Conservation (phyloP, 352 stramenopile genomes). For the Pythium phragmitis region DNA sequence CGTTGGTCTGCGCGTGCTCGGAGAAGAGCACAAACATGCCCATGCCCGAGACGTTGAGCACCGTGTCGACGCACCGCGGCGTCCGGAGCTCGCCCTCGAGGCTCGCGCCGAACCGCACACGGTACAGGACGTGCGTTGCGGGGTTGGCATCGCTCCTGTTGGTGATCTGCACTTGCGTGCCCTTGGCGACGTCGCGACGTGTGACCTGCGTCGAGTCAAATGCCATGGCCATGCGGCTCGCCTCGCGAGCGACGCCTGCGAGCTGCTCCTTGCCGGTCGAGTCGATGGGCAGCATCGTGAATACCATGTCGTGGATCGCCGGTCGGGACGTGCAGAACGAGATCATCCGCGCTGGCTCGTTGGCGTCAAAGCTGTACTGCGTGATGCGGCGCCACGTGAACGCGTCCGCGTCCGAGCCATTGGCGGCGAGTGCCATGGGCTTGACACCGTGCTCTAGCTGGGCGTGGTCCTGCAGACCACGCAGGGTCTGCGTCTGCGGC, state of each 20-base stretch:
- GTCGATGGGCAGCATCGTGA: constrained; percentile 9
- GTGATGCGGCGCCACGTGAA: constrained; percentile 7
- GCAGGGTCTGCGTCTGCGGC: not conserved
- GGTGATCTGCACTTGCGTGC: not conserved
- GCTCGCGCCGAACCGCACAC: not conserved
- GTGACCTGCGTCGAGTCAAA: constrained; percentile 12
- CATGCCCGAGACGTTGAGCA: constrained; percentile 11
- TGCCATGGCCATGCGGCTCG: constrained; percentile 10
- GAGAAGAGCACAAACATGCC: constrained; percentile 30
- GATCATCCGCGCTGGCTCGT: not conserved
- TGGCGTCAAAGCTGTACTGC: constrained; percentile 7
- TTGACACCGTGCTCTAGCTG: not conserved
- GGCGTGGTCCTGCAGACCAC: not conserved
- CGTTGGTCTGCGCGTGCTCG: constrained; percentile 27
- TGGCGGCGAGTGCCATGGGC: not conserved
- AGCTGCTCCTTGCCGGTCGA: constrained; percentile 12
- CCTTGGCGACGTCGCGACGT: constrained; percentile 1
- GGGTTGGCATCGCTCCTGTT: not conserved
- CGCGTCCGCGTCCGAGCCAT: not conserved
- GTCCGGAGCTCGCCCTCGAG: not conserved
- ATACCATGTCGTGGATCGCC: constrained; percentile 2
- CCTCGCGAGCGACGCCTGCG: constrained; percentile 1
- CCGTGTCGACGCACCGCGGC: constrained; percentile 19
- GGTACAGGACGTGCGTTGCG: constrained; percentile 1
- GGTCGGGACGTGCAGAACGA: constrained; percentile 8